Base-by-base conservation (phyloP, 257 asterid genomes). In the Jacaranda copaia region DNA sequence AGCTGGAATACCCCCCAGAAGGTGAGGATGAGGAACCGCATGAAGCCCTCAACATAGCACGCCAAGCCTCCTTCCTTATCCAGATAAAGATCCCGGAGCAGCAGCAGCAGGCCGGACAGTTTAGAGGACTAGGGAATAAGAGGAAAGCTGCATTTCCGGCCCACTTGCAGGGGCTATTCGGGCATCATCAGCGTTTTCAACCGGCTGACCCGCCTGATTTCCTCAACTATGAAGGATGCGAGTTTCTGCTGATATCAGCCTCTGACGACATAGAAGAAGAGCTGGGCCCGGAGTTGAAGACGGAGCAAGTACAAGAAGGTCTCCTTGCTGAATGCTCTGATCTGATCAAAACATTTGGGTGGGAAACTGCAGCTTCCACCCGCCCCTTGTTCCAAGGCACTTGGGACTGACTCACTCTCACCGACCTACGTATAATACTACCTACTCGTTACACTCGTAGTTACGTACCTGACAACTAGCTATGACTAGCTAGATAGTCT, bases 191-290 rank as follows among this genome's bases (percentile, higher is more conserved):
- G 1, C 88, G 43, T 25, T 25, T 25, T n/a, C 80, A 57, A 45
- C 83, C 91, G 6, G 97, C 91, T 0, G 96, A 93, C 52, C 96
- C 96, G 0, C 92, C 93, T 0, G 94, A 93, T 67, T 87, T 88
- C 77, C 88, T 93, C 51, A 87, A 88, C 86, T 88, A 91, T 4
- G 93, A 93, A 74, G 96, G 96, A 25, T 89, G 98, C 65, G 98
- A 93, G 84, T 86, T 93, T 70, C 72, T 93, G 81, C 84, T 93
- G 38, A 88, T 93, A 66, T 78, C 93, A 1, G 96, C 97, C 9
- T 85, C 93, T 0, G 95, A 91, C 52, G 90, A 91, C 52, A 74
- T 91, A 11, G 90, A 84, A 40, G 83, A 89, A 59, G 98, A 93
- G 80, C 56, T 93, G 53, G 96, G 97, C 10, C 57, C 87, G 82